Evolutionary conservation across 2,329 filamentous ascomycete species (phyloP).

Genomic region (Colletotrichum spinosum): DNA sequence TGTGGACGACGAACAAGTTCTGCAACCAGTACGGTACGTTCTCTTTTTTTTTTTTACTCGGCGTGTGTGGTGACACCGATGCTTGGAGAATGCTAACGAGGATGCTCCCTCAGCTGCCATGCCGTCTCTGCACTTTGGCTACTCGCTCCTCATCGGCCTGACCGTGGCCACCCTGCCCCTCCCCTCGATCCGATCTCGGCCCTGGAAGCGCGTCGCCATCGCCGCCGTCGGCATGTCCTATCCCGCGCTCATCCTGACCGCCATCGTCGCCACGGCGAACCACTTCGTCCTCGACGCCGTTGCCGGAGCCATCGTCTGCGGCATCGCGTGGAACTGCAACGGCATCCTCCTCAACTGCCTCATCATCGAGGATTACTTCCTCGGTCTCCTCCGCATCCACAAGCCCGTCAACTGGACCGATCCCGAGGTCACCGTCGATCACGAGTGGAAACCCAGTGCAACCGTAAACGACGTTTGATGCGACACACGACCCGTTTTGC

Average conservation of each 20-base stretch:
- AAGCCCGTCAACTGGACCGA: slow-evolving; percentile 65
- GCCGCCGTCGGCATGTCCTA: slow-evolving; percentile 69
- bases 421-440: slow-evolving; percentile 48
- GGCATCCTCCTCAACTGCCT: slow-evolving; percentile 70
- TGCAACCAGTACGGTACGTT: slow-evolving; percentile 78
- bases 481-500: background rate
- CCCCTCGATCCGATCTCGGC: slow-evolving; percentile 61
- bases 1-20: slow-evolving; percentile 70
- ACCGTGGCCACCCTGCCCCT: slow-evolving; percentile 76
- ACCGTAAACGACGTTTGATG: slow-evolving; percentile 38
- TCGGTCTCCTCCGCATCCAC: slow-evolving; percentile 72
- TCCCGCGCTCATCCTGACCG: slow-evolving; percentile 72
- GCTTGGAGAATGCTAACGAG: slow-evolving; percentile 26
- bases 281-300: slow-evolving; percentile 80
- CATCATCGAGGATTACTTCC: slow-evolving; percentile 75
- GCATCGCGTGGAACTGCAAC: slow-evolving; percentile 70
- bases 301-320: slow-evolving; percentile 74
- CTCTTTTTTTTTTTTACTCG: background rate
- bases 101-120: slow-evolving; percentile 67
- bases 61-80: background rate
- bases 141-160: slow-evolving; percentile 78
- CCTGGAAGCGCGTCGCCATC: slow-evolving; percentile 61
- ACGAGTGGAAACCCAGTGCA: slow-evolving; percentile 44
- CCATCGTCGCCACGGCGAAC: slow-evolving; percentile 79
- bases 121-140: slow-evolving; percentile 82